These are phyloP conservation scores for Xylaria sp. DNA, from an alignment of 2,329 filamentous ascomycete genomes.

Conservation along the genomic window DNA sequence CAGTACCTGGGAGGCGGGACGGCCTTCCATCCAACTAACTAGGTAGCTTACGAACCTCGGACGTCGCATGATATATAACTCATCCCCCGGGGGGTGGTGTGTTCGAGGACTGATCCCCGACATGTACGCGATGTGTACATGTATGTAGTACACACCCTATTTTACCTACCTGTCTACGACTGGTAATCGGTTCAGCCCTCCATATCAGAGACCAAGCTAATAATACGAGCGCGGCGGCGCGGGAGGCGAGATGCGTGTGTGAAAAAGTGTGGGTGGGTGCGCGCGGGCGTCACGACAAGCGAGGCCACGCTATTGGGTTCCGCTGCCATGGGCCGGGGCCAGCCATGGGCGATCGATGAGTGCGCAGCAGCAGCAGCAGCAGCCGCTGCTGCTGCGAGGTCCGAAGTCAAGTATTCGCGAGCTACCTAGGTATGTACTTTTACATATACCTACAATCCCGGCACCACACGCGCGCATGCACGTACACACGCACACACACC, in stretches of 20 bases:
- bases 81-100: not conserved
- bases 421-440: not conserved
- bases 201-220: not conserved
- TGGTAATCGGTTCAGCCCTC: no score
- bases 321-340: slow-evolving; percentile 27
- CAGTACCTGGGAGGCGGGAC: not conserved
- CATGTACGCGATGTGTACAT: no score
- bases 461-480: not conserved
- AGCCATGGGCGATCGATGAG: slow-evolving; percentile 24
- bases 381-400: no score
- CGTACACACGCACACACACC: not conserved
- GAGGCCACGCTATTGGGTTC: slow-evolving; percentile 31
- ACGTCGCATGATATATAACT: not conserved
- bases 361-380: no score
- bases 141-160: not conserved
- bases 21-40: not conserved
- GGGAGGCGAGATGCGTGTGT: not conserved
- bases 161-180: no score
- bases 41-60: no score
- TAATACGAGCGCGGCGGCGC: not conserved
- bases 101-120: not conserved
- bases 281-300: slow-evolving; percentile 22
- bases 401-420: not conserved
- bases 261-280: not conserved
- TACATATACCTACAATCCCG: not conserved